Evolutionary conservation across 2,329 filamentous ascomycete genomes (phyloP).

Genomic region (Cladosporium oxysporum): DNA sequence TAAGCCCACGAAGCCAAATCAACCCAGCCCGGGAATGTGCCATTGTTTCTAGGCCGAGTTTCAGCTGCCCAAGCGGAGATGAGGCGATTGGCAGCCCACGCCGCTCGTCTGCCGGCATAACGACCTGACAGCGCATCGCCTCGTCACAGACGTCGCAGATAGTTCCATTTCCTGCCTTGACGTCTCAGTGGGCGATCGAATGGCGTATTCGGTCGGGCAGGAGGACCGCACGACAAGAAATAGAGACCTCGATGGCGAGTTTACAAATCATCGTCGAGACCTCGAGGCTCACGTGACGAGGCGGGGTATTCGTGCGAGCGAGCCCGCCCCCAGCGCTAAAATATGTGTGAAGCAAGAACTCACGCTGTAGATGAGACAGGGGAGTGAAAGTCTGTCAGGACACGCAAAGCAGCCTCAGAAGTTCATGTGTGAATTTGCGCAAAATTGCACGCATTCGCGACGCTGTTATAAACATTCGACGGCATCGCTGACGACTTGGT

Average conservation of each 20-base stretch:
- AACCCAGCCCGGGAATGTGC: constrained; percentile 18
- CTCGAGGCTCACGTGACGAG: not conserved
- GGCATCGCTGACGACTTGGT: not conserved
- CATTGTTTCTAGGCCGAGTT: constrained; percentile 18
- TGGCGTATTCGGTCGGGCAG: not conserved
- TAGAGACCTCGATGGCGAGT: not conserved
- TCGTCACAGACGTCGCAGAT: not conserved
- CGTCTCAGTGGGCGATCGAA: not conserved
- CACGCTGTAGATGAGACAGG: not conserved
- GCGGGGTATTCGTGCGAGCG: not conserved
- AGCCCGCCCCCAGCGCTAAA: not conserved
- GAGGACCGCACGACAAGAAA: not conserved
- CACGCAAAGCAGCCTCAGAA: not conserved
- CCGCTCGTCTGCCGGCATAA: not conserved
- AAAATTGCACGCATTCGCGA: not conserved
- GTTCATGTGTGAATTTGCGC: not conserved
- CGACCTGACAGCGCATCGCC: constrained; percentile 16
- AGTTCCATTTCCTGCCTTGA: not conserved
- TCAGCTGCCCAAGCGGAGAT: constrained; percentile 19
- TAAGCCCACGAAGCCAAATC: constrained; percentile 19
- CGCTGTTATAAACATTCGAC: not conserved
- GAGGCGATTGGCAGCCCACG: constrained; percentile 18
- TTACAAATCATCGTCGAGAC: not conserved
- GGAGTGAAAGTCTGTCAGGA: not conserved
- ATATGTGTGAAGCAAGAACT: not conserved